These are phyloP conservation scores for Euphorbia lathyris DNA, from an alignment of 345 rosid genomes.

Conservation along the genomic window DNA sequence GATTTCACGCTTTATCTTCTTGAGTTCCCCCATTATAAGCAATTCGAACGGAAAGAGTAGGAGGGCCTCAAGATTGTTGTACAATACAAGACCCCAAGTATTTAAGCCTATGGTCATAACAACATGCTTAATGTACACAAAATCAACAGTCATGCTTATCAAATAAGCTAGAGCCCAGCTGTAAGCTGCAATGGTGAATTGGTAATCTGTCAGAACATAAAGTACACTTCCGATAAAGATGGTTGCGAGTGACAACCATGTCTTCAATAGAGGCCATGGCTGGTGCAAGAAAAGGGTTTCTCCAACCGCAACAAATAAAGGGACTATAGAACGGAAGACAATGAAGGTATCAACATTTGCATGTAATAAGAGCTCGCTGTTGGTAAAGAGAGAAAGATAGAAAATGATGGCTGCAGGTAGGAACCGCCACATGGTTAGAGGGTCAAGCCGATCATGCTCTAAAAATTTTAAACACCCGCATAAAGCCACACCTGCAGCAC, in stretches of 20 bases:
- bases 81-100: constrained; percentile 95
- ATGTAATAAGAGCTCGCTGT: constrained; percentile 94
- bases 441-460: constrained; percentile 67
- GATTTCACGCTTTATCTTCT: constrained; percentile 82
- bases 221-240: constrained; percentile 87
- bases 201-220: constrained; percentile 84
- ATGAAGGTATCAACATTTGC: constrained; percentile 98
- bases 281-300: constrained; percentile 78
- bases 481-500: constrained; percentile 74
- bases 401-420: constrained; percentile 92
- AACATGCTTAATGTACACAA: constrained; percentile 96
- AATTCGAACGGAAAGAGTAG: constrained; percentile 86
- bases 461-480: constrained; percentile 56
- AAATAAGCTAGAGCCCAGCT: constrained; percentile 90
- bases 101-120: constrained; percentile 94
- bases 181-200: constrained; percentile 78
- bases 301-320: constrained; percentile 87
- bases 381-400: constrained; percentile 87
- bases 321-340: constrained; percentile 89
- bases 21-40: constrained; percentile 90
- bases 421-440: constrained; percentile 87
- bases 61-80: constrained; percentile 93
- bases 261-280: constrained; percentile 86
- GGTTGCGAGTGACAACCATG: constrained; percentile 75
- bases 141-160: constrained; percentile 91